Base-by-base conservation (phyloP, 78 protist species). In the Dictyostelium intermedium region DNA sequence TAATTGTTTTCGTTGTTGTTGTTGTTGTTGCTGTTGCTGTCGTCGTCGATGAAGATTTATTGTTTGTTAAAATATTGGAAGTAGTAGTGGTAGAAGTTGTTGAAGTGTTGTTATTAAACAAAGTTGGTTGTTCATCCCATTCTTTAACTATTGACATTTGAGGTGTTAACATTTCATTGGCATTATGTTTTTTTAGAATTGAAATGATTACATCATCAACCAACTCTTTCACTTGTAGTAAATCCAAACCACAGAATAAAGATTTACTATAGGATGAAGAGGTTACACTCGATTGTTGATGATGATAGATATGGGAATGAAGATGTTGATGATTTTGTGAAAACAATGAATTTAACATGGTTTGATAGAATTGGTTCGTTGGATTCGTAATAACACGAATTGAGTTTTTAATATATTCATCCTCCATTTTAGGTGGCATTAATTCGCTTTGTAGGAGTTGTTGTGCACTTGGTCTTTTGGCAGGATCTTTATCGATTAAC, bases 351-450 rank as follows among this genome's bases (percentile, higher is more conserved):
- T 87, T 76, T 32, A 87, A 27, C 84, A 76, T 78, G 3, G 41
- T 43, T 35, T 39, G 85, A 43, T 87, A 87, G 80, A 82, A 79
- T 37, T 91, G 86, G 13, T 92, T 95, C 0, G 92, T 84, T 27
- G 97, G 91, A 63, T 89, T 82, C 20, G 92, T 86, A 45, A 95
- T 78, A 0, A 79, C 79, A 50, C 85, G 56, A 34, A 95, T 82
- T 43, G 97, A 84, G 13, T 82, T 86, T 53, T 95, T 89, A 80
- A 95, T 69, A 25, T 84, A 66, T 16, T 92, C 97, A 47, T 95
- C 96, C 66, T 95, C 93, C 93, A 95, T 79, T 32, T 91, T 92
- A 10, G 95, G 85, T 18, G 97, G 96, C 85, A 95, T 79, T 23
- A 91, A 39, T 30, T 79, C 94, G 7, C 84, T 56, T 41, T 91